These are phyloP conservation scores for Pichia sp. DNA, from an alignment of 1,139 yeast species.

Conservation along the genomic window DNA sequence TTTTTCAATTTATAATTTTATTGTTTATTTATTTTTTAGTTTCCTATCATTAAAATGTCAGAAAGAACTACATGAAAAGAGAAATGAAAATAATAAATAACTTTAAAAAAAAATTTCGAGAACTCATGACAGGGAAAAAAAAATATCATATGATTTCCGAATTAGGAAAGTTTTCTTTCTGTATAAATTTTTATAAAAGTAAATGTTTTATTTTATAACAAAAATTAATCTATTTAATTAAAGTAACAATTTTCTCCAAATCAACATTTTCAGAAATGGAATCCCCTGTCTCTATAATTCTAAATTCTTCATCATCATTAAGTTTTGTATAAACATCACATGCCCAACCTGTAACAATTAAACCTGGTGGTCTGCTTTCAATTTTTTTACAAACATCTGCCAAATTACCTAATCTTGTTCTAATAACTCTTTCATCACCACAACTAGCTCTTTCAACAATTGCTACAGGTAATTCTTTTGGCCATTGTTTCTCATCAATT, in stretches of 20 bases:
- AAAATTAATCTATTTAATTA: slow-evolving; percentile 3
- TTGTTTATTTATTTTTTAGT: not conserved
- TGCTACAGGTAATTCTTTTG: slow-evolving; percentile 66
- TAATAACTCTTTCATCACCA: slow-evolving; percentile 82
- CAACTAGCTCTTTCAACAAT: slow-evolving; percentile 89
- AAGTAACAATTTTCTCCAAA: slow-evolving; percentile 52
- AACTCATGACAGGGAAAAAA: not conserved
- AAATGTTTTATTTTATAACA: not conserved
- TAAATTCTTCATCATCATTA: slow-evolving; percentile 30
- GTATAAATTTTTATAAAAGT: too few species aligned
- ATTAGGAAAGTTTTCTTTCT: not conserved
- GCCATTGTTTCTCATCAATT: slow-evolving; percentile 53
- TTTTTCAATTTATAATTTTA: not conserved
- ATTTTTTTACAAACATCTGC: slow-evolving; percentile 70
- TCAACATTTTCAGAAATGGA: slow-evolving; percentile 67
- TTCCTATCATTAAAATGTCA: too few species aligned
- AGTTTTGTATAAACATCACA: slow-evolving; percentile 51
- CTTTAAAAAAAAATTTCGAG: not conserved
- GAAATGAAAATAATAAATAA: not conserved
- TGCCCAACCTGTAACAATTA: slow-evolving; percentile 75
- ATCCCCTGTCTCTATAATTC: slow-evolving; percentile 49
- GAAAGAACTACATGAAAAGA: not conserved
- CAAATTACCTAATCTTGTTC: slow-evolving; percentile 63
- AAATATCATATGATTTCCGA: slow-evolving; percentile 7
- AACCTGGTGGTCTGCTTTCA: slow-evolving; percentile 93